Conservation (phyloP, 2,329 filamentous ascomycete genomes). For the Ilyonectria sp. region DNA sequence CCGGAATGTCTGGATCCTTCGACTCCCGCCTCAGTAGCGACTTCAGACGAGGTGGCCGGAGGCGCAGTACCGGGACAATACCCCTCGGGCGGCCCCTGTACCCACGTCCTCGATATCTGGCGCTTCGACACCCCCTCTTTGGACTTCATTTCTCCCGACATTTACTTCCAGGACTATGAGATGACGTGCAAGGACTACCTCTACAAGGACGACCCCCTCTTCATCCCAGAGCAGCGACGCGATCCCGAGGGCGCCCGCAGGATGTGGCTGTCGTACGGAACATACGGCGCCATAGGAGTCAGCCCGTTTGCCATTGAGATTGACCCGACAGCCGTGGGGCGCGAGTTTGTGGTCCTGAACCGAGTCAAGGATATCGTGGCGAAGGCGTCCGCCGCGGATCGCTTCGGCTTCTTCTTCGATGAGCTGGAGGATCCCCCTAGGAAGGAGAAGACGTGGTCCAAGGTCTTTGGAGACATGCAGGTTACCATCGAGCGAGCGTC, state of each 20-base stretch:
- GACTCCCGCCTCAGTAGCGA: too few relatives aligned
- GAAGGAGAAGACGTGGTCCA: conserved; percentile 25
- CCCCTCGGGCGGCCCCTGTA: conserved; percentile 46
- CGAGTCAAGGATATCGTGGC: conserved; percentile 23
- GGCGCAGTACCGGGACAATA: conserved; percentile 50
- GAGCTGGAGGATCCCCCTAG: not conserved
- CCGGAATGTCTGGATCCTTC: conserved; percentile 7
- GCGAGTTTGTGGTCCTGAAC: conserved; percentile 16
- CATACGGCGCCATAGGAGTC: conserved; percentile 20
- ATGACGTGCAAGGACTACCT: conserved; percentile 57
- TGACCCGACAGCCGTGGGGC: not conserved
- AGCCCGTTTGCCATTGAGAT: conserved; percentile 33
- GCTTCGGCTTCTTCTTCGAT: conserved; percentile 34
- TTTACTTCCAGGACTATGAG: conserved; percentile 44
- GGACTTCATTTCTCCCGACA: conserved; percentile 60
- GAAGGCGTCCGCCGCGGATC: conserved; percentile 4
- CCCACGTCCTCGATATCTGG: conserved; percentile 53
- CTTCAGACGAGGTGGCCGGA: conserved; percentile 44
- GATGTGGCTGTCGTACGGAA: conserved; percentile 52
- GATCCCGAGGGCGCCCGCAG: conserved; percentile 59
- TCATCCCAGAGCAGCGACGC: conserved; percentile 64
- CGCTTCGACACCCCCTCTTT: conserved; percentile 53
- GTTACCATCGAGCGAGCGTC: conserved; percentile 51
- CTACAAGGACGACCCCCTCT: conserved; percentile 58
- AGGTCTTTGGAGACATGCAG: conserved; percentile 43